Conservation (phyloP, 371 early-diverging fungal genomes). For the Mucor circinelloides region DNA sequence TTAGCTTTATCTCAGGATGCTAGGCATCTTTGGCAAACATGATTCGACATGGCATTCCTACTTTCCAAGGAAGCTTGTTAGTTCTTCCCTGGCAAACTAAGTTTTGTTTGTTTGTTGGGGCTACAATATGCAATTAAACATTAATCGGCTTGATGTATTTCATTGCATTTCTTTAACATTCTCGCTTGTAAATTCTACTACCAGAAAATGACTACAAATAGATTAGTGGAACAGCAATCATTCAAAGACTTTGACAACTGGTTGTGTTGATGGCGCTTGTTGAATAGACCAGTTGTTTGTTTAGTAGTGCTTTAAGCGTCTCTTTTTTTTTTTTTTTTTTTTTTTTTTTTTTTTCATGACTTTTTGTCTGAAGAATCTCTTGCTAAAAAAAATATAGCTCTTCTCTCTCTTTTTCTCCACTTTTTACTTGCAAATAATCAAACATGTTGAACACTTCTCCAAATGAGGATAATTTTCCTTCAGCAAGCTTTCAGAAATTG, state of each 20-base stretch:
- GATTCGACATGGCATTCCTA: no score
- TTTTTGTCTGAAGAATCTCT: neutral
- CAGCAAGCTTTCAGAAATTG: constrained; percentile 22
- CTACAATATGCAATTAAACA: no score
- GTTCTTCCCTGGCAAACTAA: no score
- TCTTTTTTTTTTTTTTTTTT: neutral
- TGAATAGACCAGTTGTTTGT: neutral
- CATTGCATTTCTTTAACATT: no score
- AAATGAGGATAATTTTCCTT: neutral
- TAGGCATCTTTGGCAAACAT: neutral
- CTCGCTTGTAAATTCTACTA: no score
- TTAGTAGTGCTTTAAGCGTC: neutral
- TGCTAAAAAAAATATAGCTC: neutral
- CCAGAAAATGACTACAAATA: no score
- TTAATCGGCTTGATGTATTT: no score
- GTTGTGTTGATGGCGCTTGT: no score
- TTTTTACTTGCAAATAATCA: neutral
- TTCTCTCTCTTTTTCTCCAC: neutral
- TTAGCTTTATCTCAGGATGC: neutral
- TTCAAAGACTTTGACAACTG: neutral
- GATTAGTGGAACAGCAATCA: neutral
- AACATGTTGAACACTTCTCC: neutral
- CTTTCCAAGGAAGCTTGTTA: no score
- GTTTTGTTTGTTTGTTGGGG: no score
- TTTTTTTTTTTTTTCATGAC: neutral